These are phyloP conservation scores for Flammula alnicola DNA, from an alignment of 1,284 basidiomycete genomes.

Conservation along the genomic window DNA sequence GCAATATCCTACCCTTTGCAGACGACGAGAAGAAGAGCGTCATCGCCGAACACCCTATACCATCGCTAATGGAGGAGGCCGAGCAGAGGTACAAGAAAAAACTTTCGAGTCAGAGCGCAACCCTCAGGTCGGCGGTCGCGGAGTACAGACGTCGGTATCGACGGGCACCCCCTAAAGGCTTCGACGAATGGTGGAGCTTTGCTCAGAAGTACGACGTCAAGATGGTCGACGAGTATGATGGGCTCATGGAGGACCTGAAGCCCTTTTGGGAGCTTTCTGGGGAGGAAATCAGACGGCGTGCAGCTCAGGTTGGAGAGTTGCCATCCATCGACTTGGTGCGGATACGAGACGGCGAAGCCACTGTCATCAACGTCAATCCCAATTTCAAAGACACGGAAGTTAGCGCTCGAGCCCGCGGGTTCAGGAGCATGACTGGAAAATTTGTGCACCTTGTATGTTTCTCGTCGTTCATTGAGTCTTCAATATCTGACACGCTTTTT, in stretches of 20 bases:
- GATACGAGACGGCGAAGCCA: constrained; percentile 67
- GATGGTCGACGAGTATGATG: constrained; percentile 92
- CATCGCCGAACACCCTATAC: constrained; percentile 72
- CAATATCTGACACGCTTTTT: constrained; percentile 17
- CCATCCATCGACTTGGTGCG: constrained; percentile 87
- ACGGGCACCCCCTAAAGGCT: constrained; percentile 84
- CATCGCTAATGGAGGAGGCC: constrained; percentile 81
- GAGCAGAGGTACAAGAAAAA: constrained; percentile 69
- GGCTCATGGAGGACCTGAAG: constrained; percentile 76
- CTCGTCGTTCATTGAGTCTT: constrained; percentile 7
- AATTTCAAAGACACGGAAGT: constrained; percentile 69
- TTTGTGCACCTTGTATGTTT: constrained; percentile 58
- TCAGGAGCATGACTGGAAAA: constrained; percentile 73
- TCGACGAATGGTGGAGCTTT: constrained; percentile 90
- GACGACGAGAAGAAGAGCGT: constrained; percentile 22
- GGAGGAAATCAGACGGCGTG: constrained; percentile 72
- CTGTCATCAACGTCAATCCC: constrained; percentile 65
- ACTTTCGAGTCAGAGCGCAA: constrained; percentile 75
- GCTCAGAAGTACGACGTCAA: constrained; percentile 73
- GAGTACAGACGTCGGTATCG: constrained; percentile 83
- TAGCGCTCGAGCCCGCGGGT: constrained; percentile 78
- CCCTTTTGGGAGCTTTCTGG: constrained; percentile 82
- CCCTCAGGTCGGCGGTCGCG: constrained; percentile 71
- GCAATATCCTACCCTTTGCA: constrained; percentile 14
- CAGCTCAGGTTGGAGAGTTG: constrained; percentile 75